Base-by-base conservation (phyloP, 371 early-diverging fungal genomes). In the Catenaria anguillulae region DNA sequence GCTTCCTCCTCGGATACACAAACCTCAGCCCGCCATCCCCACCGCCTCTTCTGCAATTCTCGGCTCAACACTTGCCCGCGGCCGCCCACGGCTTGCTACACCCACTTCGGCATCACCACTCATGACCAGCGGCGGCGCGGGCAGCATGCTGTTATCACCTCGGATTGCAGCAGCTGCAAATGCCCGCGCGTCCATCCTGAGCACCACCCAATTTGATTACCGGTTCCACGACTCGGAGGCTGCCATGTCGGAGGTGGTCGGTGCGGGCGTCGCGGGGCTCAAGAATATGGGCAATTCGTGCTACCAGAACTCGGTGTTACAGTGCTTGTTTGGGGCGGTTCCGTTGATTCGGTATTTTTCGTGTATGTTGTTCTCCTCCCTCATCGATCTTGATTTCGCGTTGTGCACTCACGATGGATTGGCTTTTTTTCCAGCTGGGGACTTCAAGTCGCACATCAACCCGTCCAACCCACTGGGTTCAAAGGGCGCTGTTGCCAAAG, bases 211-310 rank as follows among this genome's bases (percentile, higher is more conserved):
- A n/a, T n/a, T n/a, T n/a, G 58, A 58, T 8, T 26, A 13, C 35
- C 36, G 58, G 29, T 58, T 31, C 29, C 58, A 58, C 31, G 40
- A n/a, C 24, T 34, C 36, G 34, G 13, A 12, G 15, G 26, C 40
- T n/a, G 26, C 26, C 19, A 8, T 58, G n/a, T 50, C 52, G 26
- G 15, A 50, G 4, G 52, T 50, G 4, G 52, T 12, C 8, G 1
- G 13, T 13, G 21, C 15, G 8, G 88, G 87, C n/a, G 78, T 81
- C 35, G 77, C 82, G 0, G 98, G 98, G 3, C 70, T 97, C 63
- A 84, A 83, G 62, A 97, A 97, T 68, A 66, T 97, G 43, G 99
- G 99, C 35, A 99, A 99, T 68, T 96, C 97, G 0, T 99, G 99
- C 69, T 99, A 83, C 70, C 92, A 97, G 92, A 99, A 96, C 72